Conservation (phyloP, 805 yeast species). For the Myxozyma vanderwaltii region DNA sequence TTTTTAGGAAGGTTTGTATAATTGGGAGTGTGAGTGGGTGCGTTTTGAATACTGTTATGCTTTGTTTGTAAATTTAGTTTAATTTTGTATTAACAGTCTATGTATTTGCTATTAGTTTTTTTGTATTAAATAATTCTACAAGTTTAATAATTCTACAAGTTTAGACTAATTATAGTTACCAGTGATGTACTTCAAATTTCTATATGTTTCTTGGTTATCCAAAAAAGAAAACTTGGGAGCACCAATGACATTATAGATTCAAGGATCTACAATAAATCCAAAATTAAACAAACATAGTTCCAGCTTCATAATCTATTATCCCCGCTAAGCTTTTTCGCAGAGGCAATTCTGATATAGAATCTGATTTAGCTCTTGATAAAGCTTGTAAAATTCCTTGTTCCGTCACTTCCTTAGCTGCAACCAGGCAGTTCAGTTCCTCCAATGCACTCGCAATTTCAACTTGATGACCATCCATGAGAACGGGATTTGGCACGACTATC, state of each 20-base stretch:
- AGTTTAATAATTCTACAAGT: too few relatives aligned
- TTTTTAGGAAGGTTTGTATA: not conserved
- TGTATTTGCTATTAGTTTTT: not conserved
- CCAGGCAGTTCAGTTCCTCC: constrained; percentile 31
- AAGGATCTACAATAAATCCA: too few relatives aligned
- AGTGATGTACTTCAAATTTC: too few relatives aligned
- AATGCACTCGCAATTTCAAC: constrained; percentile 69
- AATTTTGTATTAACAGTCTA: not conserved
- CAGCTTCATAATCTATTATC: constrained; percentile 16
- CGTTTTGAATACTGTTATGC: not conserved
- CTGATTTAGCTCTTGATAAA: not conserved
- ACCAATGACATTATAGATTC: not conserved
- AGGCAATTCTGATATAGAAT: not conserved
- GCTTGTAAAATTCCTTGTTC: not conserved
- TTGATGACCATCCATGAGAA: constrained; percentile 88
- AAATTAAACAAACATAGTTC: constrained; percentile 1
- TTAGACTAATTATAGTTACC: too few relatives aligned
- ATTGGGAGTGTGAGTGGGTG: not conserved
- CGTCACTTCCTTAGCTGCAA: not conserved
- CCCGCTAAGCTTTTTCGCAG: not conserved
- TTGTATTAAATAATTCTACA: not conserved
- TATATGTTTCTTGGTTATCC: too few relatives aligned
- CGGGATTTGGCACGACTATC: constrained; percentile 69
- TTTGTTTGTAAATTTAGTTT: not conserved
- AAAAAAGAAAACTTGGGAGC: not conserved